Base-by-base conservation (phyloP, 2,329 filamentous ascomycete species). In the Ceratocystis colombiana region DNA sequence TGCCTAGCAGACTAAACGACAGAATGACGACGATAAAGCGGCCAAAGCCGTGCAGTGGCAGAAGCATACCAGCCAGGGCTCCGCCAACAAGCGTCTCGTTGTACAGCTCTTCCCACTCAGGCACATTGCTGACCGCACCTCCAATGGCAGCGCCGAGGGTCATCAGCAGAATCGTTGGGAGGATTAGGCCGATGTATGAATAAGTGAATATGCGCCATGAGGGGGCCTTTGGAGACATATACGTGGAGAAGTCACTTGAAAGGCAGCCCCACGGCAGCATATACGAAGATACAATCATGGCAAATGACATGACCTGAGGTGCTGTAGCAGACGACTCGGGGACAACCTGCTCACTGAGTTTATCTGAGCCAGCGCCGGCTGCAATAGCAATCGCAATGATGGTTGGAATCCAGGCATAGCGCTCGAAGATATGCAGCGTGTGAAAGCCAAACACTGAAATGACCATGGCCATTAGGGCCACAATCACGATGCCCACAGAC, bases 141-240 rank as follows among this genome's bases (percentile, higher is more conserved):
- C 80, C 83, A 55, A 88, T 84, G n/a, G 84, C 84, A 8, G 84
- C 82, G 5, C 85, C 85, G 0, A 87, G 79, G 0, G 77, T 78
- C 83, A 88, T 86, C 63, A 87, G 77, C 0, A 82, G 76, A 46
- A 84, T 76, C 0, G 82, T 82, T 0, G 84, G 83, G 4, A 82
- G 69, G 5, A 78, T 73, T 1, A 85, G 77, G 8, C 85, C 84
- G 12, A 77, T 70, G 71, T 84, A 86, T 1, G 78, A 80, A 71
- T 86, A 86, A 3, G 75, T 67, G 65, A 84, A 84, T 67, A 86
- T 73, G 3, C 74, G 55, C 59, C 65, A 61, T 15, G 61, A 63
- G 22, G 46, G 37, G 1, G 80, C 80, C 64, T 78, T 79, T 25
- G 83, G 83, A 64, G 81, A 77, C 65, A 85, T 78, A 70, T 87